These are phyloP conservation scores for Malus asiatica DNA, from an alignment of 306 rosid genomes.

Conservation along the genomic window DNA sequence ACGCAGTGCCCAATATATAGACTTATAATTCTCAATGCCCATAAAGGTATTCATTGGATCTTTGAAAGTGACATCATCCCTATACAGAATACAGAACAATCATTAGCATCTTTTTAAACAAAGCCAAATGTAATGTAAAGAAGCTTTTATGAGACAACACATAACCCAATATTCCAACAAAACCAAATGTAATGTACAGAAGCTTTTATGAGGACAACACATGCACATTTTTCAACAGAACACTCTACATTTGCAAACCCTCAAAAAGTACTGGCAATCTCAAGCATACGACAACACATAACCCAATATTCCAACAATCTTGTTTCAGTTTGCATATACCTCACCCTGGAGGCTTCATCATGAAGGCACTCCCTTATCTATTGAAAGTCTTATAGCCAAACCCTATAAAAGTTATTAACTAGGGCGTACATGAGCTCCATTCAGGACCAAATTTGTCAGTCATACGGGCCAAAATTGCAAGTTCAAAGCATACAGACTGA, in stretches of 20 bases:
- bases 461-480: background rate
- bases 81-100: slow-evolving; percentile 11
- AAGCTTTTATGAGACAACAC: background rate
- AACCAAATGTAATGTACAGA: background rate
- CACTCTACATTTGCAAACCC: background rate
- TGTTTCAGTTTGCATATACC: background rate
- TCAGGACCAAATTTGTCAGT: background rate
- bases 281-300: background rate
- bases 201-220: background rate
- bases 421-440: background rate
- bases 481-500: background rate
- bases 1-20: slow-evolving; percentile 69
- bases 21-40: slow-evolving; percentile 81
- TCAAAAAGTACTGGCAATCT: background rate
- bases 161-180: background rate
- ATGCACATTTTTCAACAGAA: background rate
- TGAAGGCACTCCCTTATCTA: background rate
- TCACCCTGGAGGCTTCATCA: background rate
- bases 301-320: background rate
- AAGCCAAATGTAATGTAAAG: background rate
- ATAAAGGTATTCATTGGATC: slow-evolving; percentile 73
- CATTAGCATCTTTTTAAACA: background rate
- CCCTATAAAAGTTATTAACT: background rate
- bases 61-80: slow-evolving; percentile 85
- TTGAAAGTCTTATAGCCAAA: background rate